Percentiles rank a stretch among this genome's conserved stretches.
These are phyloP conservation scores for Euphrasia confusa DNA, from an alignment of 257 asterid genomes.

Conservation along the genomic window DNA sequence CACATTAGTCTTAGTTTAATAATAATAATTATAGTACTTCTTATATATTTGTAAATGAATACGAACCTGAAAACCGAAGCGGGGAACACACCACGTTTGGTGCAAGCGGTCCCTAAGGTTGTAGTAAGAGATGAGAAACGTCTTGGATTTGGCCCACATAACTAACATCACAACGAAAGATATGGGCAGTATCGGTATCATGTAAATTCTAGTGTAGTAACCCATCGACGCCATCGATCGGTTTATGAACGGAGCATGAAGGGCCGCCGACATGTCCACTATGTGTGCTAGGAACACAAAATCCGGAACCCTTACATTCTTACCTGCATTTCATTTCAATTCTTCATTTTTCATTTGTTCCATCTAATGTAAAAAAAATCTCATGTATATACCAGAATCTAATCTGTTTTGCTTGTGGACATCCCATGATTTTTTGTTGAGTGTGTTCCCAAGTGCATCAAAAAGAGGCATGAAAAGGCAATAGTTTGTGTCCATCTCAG, in stretches of 20 bases:
- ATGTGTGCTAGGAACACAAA: conserved; percentile 90
- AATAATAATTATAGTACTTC: background rate
- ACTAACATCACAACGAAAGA: conserved; percentile 50
- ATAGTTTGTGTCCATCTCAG: conserved; percentile 55
- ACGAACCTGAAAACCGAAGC: conserved; percentile 85
- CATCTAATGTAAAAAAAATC: too few species aligned
- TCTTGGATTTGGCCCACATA: conserved; percentile 87
- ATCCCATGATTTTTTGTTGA: conserved; percentile 70
- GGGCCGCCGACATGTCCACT: conserved; percentile 72
- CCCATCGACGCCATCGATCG: conserved; percentile 59
- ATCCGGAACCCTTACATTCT: conserved; percentile 63
- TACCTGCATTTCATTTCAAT: conserved; percentile 36
- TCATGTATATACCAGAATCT: conserved; percentile 41
- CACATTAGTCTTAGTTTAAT: background rate
- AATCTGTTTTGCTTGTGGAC: conserved; percentile 44
- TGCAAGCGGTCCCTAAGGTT: conserved; percentile 56
- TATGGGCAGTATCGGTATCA: conserved; percentile 47
- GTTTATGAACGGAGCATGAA: conserved; percentile 61
- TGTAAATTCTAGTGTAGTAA: conserved; percentile 37
- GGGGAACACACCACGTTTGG: conserved; percentile 90
- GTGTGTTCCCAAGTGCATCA: conserved; percentile 71
- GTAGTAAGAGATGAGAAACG: conserved; percentile 67
- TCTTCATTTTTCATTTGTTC: too few species aligned
- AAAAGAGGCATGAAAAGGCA: conserved; percentile 89
- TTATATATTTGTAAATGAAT: too few species aligned